Percentiles rank a stretch among this genome's conserved stretches.
These are phyloP conservation scores for Tricholoma furcatifolium DNA, from an alignment of 768 basidiomycete species.

Conservation along the genomic window DNA sequence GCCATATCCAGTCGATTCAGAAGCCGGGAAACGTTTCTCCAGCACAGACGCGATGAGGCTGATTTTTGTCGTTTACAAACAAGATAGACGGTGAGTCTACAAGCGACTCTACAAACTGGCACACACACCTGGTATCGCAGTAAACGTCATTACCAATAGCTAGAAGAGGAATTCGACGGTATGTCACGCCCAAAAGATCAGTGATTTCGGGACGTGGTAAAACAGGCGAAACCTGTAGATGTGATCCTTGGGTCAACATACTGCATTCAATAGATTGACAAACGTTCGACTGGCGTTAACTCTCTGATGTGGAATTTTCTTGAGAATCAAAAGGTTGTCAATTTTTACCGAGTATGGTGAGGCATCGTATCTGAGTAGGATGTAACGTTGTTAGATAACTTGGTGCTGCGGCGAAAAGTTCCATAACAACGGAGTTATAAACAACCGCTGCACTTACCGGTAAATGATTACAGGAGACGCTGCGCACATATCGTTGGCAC, in stretches of 20 bases:
- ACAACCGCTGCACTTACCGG: slow-evolving; percentile 31
- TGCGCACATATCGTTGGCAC: slow-evolving; percentile 2
- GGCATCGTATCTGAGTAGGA: slow-evolving; percentile 44
- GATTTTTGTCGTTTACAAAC: neutral
- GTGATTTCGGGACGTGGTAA: slow-evolving; percentile 59
- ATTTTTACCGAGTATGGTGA: slow-evolving; percentile 54
- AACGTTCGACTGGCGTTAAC: slow-evolving; percentile 40
- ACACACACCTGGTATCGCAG: slow-evolving; percentile 47
- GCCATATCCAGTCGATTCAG: slow-evolving; percentile 35
- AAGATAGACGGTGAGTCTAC: neutral
- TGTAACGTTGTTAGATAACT: too few species aligned
- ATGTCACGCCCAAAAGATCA: slow-evolving; percentile 48
- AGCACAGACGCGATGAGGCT: slow-evolving; percentile 49
- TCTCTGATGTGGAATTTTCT: slow-evolving; percentile 44
- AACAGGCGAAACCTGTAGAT: slow-evolving; percentile 42
- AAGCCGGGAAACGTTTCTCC: slow-evolving; percentile 53
- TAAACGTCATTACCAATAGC: slow-evolving; percentile 63
- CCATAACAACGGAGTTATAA: neutral
- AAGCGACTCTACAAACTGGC: neutral
- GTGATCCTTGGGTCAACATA: neutral
- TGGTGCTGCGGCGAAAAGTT: neutral
- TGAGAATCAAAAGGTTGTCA: slow-evolving; percentile 48
- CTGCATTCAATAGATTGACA: neutral
- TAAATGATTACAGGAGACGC: slow-evolving; percentile 40
- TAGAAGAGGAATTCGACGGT: slow-evolving; percentile 59